A percentile compares a stretch with the other conserved stretches of the same genome.
Conservation (phyloP, 2,329 filamentous ascomycete genomes). For the Colletotrichum sp. region DNA sequence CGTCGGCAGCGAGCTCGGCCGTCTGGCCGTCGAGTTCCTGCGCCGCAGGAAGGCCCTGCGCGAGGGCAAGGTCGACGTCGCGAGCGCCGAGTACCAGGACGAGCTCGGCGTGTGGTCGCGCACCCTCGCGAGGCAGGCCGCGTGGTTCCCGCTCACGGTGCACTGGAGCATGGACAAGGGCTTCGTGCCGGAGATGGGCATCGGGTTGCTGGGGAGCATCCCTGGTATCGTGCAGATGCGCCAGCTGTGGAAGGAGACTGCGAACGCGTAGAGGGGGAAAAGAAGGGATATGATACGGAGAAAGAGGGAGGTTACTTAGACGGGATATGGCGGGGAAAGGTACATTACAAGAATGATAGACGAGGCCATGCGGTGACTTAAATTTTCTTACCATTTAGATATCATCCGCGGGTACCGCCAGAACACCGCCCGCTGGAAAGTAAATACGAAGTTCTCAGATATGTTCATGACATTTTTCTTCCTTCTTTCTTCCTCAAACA, state of each 20-base stretch:
- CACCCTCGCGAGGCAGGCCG: conserved; percentile 70
- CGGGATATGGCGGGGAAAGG: background rate
- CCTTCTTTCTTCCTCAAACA: background rate
- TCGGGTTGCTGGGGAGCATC: conserved; percentile 47
- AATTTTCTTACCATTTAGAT: background rate
- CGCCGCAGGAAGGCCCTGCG: conserved; percentile 33
- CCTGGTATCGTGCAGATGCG: conserved; percentile 49
- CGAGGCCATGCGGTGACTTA: background rate
- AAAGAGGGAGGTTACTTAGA: background rate
- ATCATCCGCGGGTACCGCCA: background rate
- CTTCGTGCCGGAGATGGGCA: conserved; percentile 41
- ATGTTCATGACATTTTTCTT: background rate
- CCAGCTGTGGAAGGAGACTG: conserved; percentile 46
- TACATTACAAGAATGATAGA: background rate
- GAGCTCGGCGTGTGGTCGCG: conserved; percentile 64
- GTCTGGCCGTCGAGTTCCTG: conserved; percentile 57
- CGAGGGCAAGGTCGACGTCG: conserved; percentile 30
- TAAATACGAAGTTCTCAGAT: background rate
- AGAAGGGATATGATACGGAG: background rate
- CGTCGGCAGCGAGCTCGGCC: conserved; percentile 75
- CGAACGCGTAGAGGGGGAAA: conserved; percentile 19
- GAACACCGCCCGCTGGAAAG: background rate
- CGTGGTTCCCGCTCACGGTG: conserved; percentile 81
- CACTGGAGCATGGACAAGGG: conserved; percentile 81
- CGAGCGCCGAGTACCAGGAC: conserved; percentile 45